Conservation (phyloP, 306 rosid genomes). For the Corylus heterophylla region DNA sequence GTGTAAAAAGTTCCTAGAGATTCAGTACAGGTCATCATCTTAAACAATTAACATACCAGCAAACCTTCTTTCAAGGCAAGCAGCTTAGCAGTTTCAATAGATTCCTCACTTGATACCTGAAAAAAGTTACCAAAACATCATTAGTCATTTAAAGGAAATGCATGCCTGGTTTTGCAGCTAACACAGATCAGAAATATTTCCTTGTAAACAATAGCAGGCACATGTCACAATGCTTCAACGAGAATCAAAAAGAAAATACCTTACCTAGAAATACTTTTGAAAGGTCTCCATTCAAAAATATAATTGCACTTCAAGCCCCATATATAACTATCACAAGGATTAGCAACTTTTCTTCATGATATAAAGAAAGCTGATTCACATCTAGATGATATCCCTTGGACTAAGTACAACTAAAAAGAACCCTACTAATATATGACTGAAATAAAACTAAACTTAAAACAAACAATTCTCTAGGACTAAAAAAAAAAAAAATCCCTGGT, state of each 20-base stretch:
- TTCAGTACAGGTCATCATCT: background rate
- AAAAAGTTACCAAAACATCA: slow-evolving; percentile 20
- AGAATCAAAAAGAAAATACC: background rate
- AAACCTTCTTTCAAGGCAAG: slow-evolving; percentile 83
- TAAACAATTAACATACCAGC: slow-evolving; percentile 44
- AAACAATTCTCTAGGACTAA: background rate
- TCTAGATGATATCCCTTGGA: background rate
- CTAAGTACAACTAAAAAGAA: slow-evolving; percentile 2
- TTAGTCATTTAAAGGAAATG: slow-evolving; percentile 2
- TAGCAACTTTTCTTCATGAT: background rate
- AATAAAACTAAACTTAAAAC: background rate
- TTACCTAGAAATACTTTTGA: background rate
- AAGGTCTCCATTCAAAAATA: background rate
- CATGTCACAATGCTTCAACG: background rate
- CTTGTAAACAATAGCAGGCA: background rate
- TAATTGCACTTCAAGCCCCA: background rate
- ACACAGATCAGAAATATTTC: background rate
- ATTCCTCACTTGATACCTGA: slow-evolving; percentile 68
- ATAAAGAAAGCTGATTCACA: background rate
- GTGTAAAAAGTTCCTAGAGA: background rate
- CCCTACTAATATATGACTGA: background rate
- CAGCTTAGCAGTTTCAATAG: slow-evolving; percentile 65
- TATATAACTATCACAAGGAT: background rate
- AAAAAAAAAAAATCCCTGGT: background rate
- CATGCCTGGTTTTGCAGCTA: background rate